Evolutionary conservation across 139 green algal genomes (phyloP).

Genomic region (Micractinium sp.): DNA sequence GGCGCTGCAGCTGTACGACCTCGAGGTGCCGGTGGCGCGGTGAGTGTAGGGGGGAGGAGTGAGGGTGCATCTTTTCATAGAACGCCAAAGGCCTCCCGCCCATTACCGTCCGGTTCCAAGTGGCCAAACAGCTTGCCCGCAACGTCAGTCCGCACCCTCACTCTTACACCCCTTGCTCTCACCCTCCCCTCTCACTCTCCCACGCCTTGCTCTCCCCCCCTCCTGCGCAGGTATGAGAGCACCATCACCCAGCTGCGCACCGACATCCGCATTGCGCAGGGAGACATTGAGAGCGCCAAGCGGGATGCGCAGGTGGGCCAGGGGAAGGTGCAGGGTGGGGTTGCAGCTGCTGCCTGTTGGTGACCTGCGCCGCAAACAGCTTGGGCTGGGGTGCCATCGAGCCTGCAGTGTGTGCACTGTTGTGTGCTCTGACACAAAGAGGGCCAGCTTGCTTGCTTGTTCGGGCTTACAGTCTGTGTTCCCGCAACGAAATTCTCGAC

Average conservation of each 20-base stretch:
- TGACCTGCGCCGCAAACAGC: too few species aligned
- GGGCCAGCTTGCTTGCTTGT: too few species aligned
- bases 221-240: conserved; percentile 36
- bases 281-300: conserved; percentile 20
- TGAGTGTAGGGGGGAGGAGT: not conserved
- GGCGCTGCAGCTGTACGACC: conserved; percentile 72
- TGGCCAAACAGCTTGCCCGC: too few species aligned
- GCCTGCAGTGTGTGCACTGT: not conserved
- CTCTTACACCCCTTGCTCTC: not conserved
- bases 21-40: conserved; percentile 63
- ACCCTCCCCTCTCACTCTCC: not conserved
- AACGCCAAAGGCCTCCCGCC: too few species aligned
- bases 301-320: not conserved
- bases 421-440: too few species aligned
- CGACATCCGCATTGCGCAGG: conserved; percentile 20
- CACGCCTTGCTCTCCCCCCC: not conserved
- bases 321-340: not conserved
- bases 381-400: not conserved
- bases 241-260: conserved; percentile 44
- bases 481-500: too few species aligned
- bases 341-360: not conserved
- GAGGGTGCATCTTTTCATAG: not conserved
- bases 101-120: too few species aligned
- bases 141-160: too few species aligned
- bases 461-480: too few species aligned